These are phyloP conservation scores for Neofusicoccum cordaticola DNA, from an alignment of 2,329 filamentous ascomycete species.

Conservation along the genomic window DNA sequence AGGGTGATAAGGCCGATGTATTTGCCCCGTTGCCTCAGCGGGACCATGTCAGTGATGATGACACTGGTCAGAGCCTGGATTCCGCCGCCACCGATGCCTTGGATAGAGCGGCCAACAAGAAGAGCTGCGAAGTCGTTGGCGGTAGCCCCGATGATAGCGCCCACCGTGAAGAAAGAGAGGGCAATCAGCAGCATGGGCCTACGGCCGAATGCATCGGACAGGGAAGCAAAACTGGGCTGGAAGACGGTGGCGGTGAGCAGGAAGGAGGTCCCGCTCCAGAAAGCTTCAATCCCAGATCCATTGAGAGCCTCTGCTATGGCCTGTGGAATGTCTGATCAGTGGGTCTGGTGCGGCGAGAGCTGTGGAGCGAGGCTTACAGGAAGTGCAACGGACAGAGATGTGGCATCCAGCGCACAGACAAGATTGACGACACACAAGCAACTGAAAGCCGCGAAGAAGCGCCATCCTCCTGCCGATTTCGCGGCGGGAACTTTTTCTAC, in stretches of 20 bases:
- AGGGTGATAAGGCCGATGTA: conserved; percentile 24
- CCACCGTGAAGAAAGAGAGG: conserved; percentile 44
- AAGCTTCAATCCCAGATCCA: conserved; percentile 48
- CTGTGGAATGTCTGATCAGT: conserved; percentile 21
- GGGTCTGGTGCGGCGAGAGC: too few relatives aligned
- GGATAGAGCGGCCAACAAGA: conserved; percentile 44
- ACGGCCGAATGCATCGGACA: conserved; percentile 50
- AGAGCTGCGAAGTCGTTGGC: conserved; percentile 45
- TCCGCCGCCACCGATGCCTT: conserved; percentile 54
- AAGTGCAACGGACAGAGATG: conserved; percentile 24
- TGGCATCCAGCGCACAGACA: conserved; percentile 25
- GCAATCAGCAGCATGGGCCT: conserved; percentile 40
- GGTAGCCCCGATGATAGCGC: conserved; percentile 42
- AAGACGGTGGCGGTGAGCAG: conserved; percentile 63
- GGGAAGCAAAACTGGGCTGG: conserved; percentile 48
- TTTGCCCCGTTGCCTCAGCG: conserved; percentile 22
- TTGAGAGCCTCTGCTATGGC: conserved; percentile 23
- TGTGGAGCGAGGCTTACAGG: conserved; percentile 22
- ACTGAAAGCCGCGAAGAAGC: conserved; percentile 25
- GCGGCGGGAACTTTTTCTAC: neutral
- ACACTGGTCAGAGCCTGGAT: conserved; percentile 43
- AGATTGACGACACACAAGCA: conserved; percentile 28
- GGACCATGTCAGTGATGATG: conserved; percentile 21
- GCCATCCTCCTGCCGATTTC: conserved; percentile 20
- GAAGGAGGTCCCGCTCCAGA: conserved; percentile 71